Evolutionary conservation across 148 eudicot species (phyloP).

Genomic region (Beta vulgaris): DNA sequence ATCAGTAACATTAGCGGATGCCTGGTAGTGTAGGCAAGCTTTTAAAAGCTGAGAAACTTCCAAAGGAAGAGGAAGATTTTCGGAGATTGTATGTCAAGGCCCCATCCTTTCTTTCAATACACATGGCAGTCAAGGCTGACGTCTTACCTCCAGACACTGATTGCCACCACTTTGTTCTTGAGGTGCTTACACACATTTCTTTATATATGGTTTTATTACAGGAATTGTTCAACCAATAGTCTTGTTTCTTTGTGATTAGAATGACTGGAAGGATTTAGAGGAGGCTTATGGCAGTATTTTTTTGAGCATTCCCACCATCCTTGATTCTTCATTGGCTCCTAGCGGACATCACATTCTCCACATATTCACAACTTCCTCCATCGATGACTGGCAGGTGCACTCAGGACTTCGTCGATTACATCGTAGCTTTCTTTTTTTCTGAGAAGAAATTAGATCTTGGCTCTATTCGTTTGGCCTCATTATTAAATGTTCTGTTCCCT

Average conservation of each 20-base stretch:
- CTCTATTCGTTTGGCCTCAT: neutral
- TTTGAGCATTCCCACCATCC: constrained; percentile 96
- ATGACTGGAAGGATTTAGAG: constrained; percentile 77
- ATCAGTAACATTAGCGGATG: constrained; percentile 10
- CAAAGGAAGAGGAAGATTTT: constrained; percentile 82
- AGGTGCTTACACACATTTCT: constrained; percentile 42
- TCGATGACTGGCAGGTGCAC: constrained; percentile 90
- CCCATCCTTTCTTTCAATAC: constrained; percentile 96
- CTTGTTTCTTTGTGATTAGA: constrained; percentile 38
- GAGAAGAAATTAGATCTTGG: neutral
- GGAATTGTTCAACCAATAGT: neutral
- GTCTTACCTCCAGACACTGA: constrained; percentile 85
- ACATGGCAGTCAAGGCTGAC: constrained; percentile 88
- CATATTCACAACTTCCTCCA: constrained; percentile 82
- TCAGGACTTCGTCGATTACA: constrained; percentile 5
- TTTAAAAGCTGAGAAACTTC: constrained; percentile 65
- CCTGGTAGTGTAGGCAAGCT: constrained; percentile 61
- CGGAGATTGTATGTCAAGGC: constrained; percentile 87
- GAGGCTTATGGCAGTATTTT: constrained; percentile 87
- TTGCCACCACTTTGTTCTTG: constrained; percentile 96
- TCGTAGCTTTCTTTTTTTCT: neutral
- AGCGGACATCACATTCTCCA: constrained; percentile 88
- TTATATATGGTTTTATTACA: neutral
- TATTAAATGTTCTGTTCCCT: neutral
- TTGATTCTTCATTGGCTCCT: constrained; percentile 92